A percentile compares a stretch with the other conserved stretches of the same genome.
Evolutionary conservation across 2,329 filamentous ascomycete species (phyloP).

Genomic region (Claviceps maximensis): DNA sequence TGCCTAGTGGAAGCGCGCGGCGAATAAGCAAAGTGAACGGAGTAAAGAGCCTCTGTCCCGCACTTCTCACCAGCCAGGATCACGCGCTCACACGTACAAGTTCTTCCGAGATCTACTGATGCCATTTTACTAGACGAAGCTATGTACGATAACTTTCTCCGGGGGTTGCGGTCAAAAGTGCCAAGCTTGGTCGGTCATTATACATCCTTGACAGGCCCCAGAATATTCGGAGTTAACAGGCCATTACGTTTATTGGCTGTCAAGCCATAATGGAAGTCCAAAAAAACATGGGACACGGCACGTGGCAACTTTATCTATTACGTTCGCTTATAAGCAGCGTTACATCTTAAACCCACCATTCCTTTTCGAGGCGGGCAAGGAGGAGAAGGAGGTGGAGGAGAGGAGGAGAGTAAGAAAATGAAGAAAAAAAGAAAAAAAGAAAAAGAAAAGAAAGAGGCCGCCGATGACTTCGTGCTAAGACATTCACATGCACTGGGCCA

Average conservation of each 20-base stretch:
- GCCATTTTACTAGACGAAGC: not conserved
- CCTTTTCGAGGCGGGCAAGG: not conserved
- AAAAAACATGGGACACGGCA: not conserved
- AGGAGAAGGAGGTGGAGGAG: not conserved
- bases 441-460: too few relatives aligned
- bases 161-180: not conserved
- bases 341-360: not conserved
- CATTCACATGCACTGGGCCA: not conserved
- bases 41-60: not conserved
- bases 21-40: not conserved
- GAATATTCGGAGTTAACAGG: slow-evolving; percentile 5
- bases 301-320: slow-evolving; percentile 1
- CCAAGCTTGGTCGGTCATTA: not conserved
- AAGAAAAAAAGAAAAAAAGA: too few relatives aligned
- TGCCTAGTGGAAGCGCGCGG: not conserved
- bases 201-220: not conserved
- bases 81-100: not conserved
- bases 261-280: not conserved
- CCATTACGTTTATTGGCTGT: not conserved
- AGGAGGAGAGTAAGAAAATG: not conserved
- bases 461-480: not conserved
- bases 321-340: slow-evolving; percentile 5
- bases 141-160: not conserved
- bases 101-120: not conserved
- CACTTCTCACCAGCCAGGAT: not conserved